Base-by-base conservation (phyloP, 176 grass and related monocot species). In the Eremochloa ophiuroides region DNA sequence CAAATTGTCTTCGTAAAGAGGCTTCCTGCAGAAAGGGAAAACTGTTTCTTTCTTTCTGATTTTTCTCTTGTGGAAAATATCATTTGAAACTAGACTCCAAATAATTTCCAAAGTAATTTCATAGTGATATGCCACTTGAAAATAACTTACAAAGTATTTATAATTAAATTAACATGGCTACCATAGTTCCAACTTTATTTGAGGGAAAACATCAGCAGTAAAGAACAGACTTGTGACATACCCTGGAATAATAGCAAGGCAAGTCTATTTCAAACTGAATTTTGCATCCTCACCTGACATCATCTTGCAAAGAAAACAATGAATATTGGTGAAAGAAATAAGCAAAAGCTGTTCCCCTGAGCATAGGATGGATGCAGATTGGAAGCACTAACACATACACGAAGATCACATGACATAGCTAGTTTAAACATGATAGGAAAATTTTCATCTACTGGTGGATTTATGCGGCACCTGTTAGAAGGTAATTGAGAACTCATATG, bases 401-500 rank as follows among this genome's bases (percentile, higher is more conserved):
- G 90, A 73, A 94, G 80, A 87, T 98, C 92, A 61, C 95, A 98
- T 43, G 90, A 95, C 73, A 95, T 88, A 84, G 80, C 90, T 84
- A 98, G 76, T 87, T 98, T 90, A 76, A 93, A 76, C 11, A 92
- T 88, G 46, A 84, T 88, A 15, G 90, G 88, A 44, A 95, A 87
- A 60, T n/a, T n/a, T n/a, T n/a, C n/a, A n/a, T n/a, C n/a, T n/a
- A n/a, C n/a, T n/a, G n/a, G n/a, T n/a, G n/a, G n/a, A n/a, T n/a
- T n/a, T n/a, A n/a, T n/a, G n/a, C n/a, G n/a, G n/a, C n/a, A n/a
- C n/a, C n/a, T n/a, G n/a, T n/a, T n/a, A n/a, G n/a, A n/a, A n/a
- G n/a, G n/a, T n/a, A n/a, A n/a, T n/a, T n/a, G n/a, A n/a, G n/a
- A n/a, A n/a, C n/a, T n/a, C n/a, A n/a, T n/a, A n/a, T n/a, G n/a